These are phyloP conservation scores for Oenanthe sinensis DNA, from an alignment of 129 eudicot species.

Conservation along the genomic window DNA sequence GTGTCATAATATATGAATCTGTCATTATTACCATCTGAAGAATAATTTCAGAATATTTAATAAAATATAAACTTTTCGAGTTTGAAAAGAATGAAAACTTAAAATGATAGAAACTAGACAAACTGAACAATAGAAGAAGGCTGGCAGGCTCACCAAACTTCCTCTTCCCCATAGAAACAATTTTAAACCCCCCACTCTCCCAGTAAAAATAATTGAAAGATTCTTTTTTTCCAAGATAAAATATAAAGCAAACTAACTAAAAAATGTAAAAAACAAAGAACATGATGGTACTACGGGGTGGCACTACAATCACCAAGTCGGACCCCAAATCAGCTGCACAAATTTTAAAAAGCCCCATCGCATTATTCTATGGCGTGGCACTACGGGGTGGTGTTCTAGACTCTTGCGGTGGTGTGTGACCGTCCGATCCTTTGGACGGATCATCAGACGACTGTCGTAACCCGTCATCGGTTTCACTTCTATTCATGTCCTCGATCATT, in stretches of 20 bases:
- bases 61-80: neutral
- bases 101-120: conserved; percentile 8
- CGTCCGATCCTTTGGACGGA: conserved; percentile 71
- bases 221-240: conserved; percentile 9
- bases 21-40: neutral
- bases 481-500: conserved; percentile 81
- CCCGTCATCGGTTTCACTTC: conserved; percentile 72
- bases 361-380: conserved; percentile 40
- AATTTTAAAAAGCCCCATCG: neutral
- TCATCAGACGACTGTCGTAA: conserved; percentile 76
- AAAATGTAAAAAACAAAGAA: conserved; percentile 13
- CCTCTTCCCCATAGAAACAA: conserved; percentile 16
- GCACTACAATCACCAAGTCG: too few relatives aligned
- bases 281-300: neutral
- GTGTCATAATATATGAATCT: too few relatives aligned
- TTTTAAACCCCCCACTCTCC: conserved; percentile 19
- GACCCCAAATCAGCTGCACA: conserved; percentile 23
- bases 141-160: conserved; percentile 15
- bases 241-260: conserved; percentile 7
- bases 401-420: conserved; percentile 68
- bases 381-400: conserved; percentile 50
- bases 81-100: neutral
- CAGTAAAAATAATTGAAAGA: conserved; percentile 19
- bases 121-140: conserved; percentile 10
- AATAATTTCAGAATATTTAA: neutral